Conservation (phyloP, 2,329 filamentous ascomycete genomes). For the Harringtonia aguacate region DNA sequence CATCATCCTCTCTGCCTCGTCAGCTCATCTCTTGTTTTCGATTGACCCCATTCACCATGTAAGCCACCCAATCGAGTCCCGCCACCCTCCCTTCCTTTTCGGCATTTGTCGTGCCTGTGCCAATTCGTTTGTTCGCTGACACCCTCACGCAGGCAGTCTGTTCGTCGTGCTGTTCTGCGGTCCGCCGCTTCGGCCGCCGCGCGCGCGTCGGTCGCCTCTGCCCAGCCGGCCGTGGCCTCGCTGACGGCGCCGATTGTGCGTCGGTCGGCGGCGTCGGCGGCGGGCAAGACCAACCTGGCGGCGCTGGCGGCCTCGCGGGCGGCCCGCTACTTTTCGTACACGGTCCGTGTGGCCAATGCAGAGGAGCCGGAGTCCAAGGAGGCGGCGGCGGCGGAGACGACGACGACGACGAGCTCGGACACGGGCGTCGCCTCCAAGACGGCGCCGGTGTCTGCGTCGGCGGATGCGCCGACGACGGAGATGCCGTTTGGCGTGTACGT, state of each 20-base stretch:
- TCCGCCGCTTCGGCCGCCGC: constrained; percentile 19
- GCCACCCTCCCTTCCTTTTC: no score
- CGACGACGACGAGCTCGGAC: background rate
- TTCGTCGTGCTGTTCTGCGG: constrained; percentile 22
- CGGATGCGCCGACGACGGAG: constrained; percentile 6
- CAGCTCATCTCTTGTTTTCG: background rate
- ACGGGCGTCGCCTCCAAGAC: no score
- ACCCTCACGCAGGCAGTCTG: constrained; percentile 17
- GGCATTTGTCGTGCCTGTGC: no score
- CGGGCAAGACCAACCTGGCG: constrained; percentile 8
- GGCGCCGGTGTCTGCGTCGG: no score
- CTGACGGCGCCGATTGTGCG: constrained; percentile 10
- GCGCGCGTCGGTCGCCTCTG: constrained; percentile 17
- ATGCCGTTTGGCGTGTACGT: constrained; percentile 18
- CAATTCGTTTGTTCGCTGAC: background rate
- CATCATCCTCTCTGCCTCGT: background rate
- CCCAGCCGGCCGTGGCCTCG: constrained; percentile 2
- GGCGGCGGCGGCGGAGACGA: background rate
- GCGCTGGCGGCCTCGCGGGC: constrained; percentile 7
- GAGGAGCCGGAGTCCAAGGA: constrained; percentile 4
- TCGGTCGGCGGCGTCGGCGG: constrained; percentile 14
- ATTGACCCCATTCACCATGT: constrained; percentile 1
- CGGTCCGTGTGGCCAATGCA: constrained; percentile 10
- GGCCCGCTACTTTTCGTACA: constrained; percentile 22
- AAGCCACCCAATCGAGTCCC: background rate